Base-by-base conservation (phyloP, 176 grass and related monocot genomes). In the Tillandsia fasciculata region DNA sequence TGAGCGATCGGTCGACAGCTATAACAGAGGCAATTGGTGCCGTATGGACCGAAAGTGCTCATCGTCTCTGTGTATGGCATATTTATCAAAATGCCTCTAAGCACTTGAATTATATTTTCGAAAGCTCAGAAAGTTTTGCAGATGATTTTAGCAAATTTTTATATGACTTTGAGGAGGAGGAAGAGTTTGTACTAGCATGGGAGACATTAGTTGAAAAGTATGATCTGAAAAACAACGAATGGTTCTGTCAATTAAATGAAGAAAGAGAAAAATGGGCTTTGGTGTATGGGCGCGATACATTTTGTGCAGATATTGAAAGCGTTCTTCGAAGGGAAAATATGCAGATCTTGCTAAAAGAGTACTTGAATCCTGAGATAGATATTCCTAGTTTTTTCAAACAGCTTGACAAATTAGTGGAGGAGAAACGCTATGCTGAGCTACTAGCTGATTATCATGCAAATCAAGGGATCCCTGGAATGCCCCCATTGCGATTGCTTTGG, bases 191-290 rank as follows among this genome's bases (percentile, higher is more conserved):
- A 14, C 74, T 80, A 29, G 71, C 74, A 57, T 96, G 91, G 91
- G 77, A 81, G 51, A 77, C 71, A 12, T 70, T 96, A 66, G 82
- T 51, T 42, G 87, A 64, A 53, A 96, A 88, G 71, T 91, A 96
- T 77, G 84, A 82, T 80, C 49, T 96, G 12, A 91, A 96, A 66
- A 80, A 86, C 63, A 88, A 91, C 26, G 85, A 91, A 12, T 96
- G 91, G 91, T 59, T 91, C 65, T 69, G 52, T 75, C 87, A 91
- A 74, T 79, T 96, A 57, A 91, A 84, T 2, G 42, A 68, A 69
- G 85, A 88, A 27, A 96, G 80, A 73, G 80, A 91, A 77, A 96
- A 79, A 66, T 91, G 91, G 87, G 85, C 82, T 72, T 88, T 85
- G 69, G 70, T 84, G 12, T 96, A 82, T 74, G 83, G 79, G 22